Base-by-base conservation (phyloP, 768 basidiomycete genomes). In the Filobasidium wieringae region DNA sequence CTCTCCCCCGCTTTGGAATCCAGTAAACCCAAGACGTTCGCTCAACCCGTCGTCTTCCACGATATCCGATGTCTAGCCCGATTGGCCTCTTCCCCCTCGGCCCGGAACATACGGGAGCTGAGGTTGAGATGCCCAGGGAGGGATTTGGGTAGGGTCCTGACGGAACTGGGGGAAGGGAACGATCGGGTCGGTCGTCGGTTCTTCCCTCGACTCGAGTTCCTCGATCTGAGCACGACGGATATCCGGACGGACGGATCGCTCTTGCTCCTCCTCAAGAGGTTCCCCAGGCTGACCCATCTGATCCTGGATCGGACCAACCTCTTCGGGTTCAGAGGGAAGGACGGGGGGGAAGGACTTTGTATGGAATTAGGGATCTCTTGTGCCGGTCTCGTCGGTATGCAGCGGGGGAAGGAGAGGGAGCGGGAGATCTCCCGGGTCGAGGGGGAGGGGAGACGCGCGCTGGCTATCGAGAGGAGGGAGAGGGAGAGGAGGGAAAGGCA, bases 1-100 rank as follows among this genome's bases (percentile, higher is more conserved):
- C 55, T 75, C 3, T 63, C 63, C 53, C 69, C 69, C 17, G 66
- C 64, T 32, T 40, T 75, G 49, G 61, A 61, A 7, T 56, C 57
- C 45, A 55, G 63, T 1, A 68, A 64, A 58, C 71, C 72, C 0
- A 70, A 69, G 37, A 64, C 66, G 7, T 77, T 77, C 53, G 91
- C 90, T 1, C 91, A 93, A 66, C 91, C 91, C 0, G 79, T 95
- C 62, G 87, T 89, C 2, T 88, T 91, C 74, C 86, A 86, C 70
- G 79, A 73, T 41, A 67, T 68, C 27, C 79, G 39, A 76, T 93
- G 55, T 36, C 72, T 92, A 51, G 74, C 78, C 0, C 68, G 68
- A 1, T 71, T 87, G 50, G 71, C 77, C 1, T 63, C 69, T 31
- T 80, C 82, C 0, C 73, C 76, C 0, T 72, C 79, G 11, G 70